Conservation (phyloP, 495 filamentous ascomycete species). For the Neurospora sp. region DNA sequence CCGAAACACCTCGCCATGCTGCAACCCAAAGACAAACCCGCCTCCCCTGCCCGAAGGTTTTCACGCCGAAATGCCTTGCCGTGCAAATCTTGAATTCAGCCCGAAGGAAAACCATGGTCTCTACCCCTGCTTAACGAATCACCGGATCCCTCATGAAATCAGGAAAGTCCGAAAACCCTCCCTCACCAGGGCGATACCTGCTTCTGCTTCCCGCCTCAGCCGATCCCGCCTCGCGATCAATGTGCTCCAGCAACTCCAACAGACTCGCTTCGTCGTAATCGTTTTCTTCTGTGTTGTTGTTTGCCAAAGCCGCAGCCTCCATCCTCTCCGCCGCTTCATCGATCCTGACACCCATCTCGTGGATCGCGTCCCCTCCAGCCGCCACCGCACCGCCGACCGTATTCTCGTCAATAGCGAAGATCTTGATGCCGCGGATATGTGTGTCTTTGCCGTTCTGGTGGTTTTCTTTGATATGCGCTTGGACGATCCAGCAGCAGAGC, state of each 20-base stretch:
- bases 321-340: constrained; percentile 14
- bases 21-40: neutral
- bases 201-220: neutral
- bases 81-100: neutral
- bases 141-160: constrained; percentile 38
- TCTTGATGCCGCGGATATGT: constrained; percentile 85
- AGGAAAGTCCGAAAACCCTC: constrained; percentile 21
- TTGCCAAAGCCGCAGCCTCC: constrained; percentile 1
- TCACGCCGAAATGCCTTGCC: neutral
- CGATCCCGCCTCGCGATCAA: constrained; percentile 5
- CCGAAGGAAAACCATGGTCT: neutral
- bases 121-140: constrained; percentile 25
- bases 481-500: constrained; percentile 74
- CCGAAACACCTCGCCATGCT: neutral
- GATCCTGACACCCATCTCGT: constrained; percentile 10
- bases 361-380: neutral
- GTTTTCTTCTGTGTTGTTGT: neutral
- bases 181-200: constrained; percentile 13
- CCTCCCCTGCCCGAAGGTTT: neutral
- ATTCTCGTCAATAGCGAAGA: constrained; percentile 65
- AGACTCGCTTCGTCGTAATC: constrained; percentile 20
- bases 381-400: constrained; percentile 6
- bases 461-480: constrained; percentile 83
- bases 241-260: constrained; percentile 17
- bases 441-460: constrained; percentile 99